Conservation (phyloP, 164 flowering plant species). For the Chloranthus sessilifolius region DNA sequence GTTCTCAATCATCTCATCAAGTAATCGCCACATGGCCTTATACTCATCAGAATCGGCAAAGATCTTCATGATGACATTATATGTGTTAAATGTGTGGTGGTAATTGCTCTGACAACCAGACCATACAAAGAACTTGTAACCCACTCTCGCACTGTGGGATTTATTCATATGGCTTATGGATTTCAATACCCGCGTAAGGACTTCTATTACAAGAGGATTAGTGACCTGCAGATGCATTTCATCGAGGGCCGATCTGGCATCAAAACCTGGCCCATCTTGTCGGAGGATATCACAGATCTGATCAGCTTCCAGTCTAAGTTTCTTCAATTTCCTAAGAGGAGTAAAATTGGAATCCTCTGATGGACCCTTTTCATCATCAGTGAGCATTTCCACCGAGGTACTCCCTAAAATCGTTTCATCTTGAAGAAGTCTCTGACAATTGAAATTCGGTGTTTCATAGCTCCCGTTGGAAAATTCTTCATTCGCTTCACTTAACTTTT, state of each 20-base stretch:
- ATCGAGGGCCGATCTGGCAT: slow-evolving; percentile 46
- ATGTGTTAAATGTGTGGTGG: slow-evolving; percentile 53
- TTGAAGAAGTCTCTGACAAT: neutral
- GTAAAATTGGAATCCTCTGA: slow-evolving; percentile 12
- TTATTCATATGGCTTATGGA: slow-evolving; percentile 32
- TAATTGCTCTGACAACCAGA: slow-evolving; percentile 51
- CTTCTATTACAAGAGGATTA: slow-evolving; percentile 59
- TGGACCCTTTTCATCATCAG: slow-evolving; percentile 4
- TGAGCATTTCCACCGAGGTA: slow-evolving; percentile 2
- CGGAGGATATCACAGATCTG: slow-evolving; percentile 46
- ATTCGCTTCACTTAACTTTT: no score
- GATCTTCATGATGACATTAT: slow-evolving; percentile 73
- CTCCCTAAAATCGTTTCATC: neutral
- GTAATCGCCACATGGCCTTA: slow-evolving; percentile 75
- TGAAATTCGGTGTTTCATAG: slow-evolving; percentile 11
- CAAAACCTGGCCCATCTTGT: slow-evolving; percentile 73
- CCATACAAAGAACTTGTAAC: slow-evolving; percentile 82
- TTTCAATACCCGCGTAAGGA: slow-evolving; percentile 51
- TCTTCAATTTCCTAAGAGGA: slow-evolving; percentile 17
- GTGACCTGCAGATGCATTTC: slow-evolving; percentile 46
- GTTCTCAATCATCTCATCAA: slow-evolving; percentile 79
- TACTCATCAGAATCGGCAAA: slow-evolving; percentile 70
- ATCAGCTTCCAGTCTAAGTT: slow-evolving; percentile 32
- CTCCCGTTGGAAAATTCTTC: neutral
- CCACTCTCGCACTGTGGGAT: slow-evolving; percentile 54